phyloP scores from a whole-genome alignment of 2,329 filamentous ascomycete species.

The Ophiostoma australiae region DNA sequence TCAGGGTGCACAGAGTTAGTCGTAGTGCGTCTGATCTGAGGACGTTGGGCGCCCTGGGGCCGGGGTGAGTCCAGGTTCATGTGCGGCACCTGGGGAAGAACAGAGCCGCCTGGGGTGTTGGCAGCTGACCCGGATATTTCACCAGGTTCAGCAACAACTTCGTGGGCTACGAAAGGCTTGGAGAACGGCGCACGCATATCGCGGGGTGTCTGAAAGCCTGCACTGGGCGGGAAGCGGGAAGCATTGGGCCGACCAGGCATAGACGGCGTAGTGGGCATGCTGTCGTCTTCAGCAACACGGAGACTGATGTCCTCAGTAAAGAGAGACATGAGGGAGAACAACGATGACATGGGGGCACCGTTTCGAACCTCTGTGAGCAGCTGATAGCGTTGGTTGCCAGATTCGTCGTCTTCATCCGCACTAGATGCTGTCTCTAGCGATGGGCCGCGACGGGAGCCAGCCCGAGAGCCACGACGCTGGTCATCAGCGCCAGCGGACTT shows the following conservation, averaged over 20 bases:
- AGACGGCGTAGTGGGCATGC: constrained; percentile 31
- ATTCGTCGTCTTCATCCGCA: constrained; percentile 47
- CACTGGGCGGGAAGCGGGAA: constrained; percentile 31
- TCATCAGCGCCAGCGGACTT: constrained; percentile 64
- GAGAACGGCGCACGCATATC: constrained; percentile 38
- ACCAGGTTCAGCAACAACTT: constrained; percentile 29
- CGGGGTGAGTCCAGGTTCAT: constrained; percentile 59
- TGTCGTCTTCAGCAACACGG: constrained; percentile 63
- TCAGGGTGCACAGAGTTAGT: constrained; percentile 87
- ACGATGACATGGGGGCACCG: constrained; percentile 93
- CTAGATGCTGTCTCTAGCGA: constrained; percentile 41
- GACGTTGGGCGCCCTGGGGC: constrained; percentile 37
- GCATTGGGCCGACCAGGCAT: constrained; percentile 32
- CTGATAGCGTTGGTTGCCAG: constrained; percentile 79
- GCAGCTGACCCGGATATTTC: constrained; percentile 22
- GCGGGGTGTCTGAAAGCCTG: constrained; percentile 33
- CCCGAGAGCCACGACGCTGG: not conserved
- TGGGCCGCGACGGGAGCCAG: constrained; percentile 38
- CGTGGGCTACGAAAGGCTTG: constrained; percentile 31
- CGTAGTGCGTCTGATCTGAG: constrained; percentile 42
- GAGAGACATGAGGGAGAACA: constrained; percentile 94
- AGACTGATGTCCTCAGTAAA: constrained; percentile 94
- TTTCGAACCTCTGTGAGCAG: constrained; percentile 96
- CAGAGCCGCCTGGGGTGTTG: constrained; percentile 30
- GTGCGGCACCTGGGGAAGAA: constrained; percentile 63